Conservation (phyloP, 768 basidiomycete genomes). For the Leccinum longicurvipes region DNA sequence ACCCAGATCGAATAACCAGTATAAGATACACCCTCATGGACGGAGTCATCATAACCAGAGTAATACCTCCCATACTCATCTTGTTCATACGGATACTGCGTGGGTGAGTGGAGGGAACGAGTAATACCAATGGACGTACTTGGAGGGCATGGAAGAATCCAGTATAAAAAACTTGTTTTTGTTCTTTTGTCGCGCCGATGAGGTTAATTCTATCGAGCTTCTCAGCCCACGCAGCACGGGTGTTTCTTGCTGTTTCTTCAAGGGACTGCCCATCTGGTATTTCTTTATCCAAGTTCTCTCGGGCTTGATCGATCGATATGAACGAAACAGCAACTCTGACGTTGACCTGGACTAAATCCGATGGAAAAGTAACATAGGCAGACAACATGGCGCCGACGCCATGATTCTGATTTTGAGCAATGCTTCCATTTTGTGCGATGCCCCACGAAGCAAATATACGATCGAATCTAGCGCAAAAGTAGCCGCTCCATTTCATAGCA, state of each 20-base stretch:
- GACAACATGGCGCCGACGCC: constrained; percentile 45
- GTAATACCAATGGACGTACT: constrained; percentile 28
- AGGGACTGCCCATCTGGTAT: constrained; percentile 45
- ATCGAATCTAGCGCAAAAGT: constrained; percentile 61
- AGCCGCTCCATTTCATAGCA: constrained; percentile 36
- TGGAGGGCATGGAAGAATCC: constrained; percentile 62
- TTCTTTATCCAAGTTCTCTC: constrained; percentile 48
- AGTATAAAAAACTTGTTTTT: constrained; percentile 55
- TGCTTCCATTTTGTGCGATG: constrained; percentile 43
- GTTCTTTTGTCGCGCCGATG: constrained; percentile 45
- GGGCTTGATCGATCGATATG: constrained; percentile 67
- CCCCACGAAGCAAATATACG: constrained; percentile 45
- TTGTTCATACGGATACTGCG: constrained; percentile 75
- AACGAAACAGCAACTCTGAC: constrained; percentile 71
- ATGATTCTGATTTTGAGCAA: constrained; percentile 25
- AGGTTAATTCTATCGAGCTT: constrained; percentile 52
- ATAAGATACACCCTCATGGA: constrained; percentile 68
- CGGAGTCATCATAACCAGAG: constrained; percentile 67
- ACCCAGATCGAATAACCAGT: constrained; percentile 83
- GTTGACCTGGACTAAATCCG: constrained; percentile 36
- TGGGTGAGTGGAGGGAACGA: not conserved
- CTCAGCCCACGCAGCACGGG: constrained; percentile 54
- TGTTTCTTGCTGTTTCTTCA: constrained; percentile 47
- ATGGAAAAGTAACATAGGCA: constrained; percentile 48
- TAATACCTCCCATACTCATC: constrained; percentile 66